Percentiles rank a stretch among this genome's conserved stretches.
Evolutionary conservation across 345 rosid species (phyloP).

Genomic region (Excoecaria cochinchinensis): DNA sequence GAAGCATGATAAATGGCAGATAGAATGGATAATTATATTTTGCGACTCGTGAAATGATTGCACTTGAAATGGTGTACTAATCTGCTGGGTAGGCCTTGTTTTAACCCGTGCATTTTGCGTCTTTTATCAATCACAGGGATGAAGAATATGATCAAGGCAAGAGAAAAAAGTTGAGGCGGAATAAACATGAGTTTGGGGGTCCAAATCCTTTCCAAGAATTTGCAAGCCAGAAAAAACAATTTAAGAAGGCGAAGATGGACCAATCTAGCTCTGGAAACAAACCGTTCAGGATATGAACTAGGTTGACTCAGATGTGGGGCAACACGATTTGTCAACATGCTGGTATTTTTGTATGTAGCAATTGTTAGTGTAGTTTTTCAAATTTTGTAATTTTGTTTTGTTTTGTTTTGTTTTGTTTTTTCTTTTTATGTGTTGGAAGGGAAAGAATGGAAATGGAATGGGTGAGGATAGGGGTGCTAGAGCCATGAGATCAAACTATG

Average conservation of each 20-base stretch:
- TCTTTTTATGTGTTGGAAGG: not conserved
- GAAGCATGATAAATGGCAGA: not conserved
- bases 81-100: not conserved
- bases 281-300: conserved; percentile 56
- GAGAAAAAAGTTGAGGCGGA: conserved; percentile 67
- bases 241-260: conserved; percentile 40
- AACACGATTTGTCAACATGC: conserved; percentile 25
- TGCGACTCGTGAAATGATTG: not conserved
- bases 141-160: conserved; percentile 93
- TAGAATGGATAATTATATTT: not conserved
- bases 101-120: not conserved
- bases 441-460: not conserved
- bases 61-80: not conserved
- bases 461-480: no score
- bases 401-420: no score
- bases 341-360: conserved; percentile 11
- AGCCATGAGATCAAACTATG: no score
- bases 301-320: not conserved
- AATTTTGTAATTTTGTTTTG: conserved; percentile 8
- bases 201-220: conserved; percentile 77
- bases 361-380: conserved; percentile 3
- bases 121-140: conserved; percentile 49
- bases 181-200: conserved; percentile 46
- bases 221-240: conserved; percentile 44
- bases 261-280: conserved; percentile 35